A percentile compares a stretch with the other conserved stretches of the same genome.
These are phyloP conservation scores for Thelonectria rubi DNA, from an alignment of 2,329 filamentous ascomycete species.

Conservation along the genomic window DNA sequence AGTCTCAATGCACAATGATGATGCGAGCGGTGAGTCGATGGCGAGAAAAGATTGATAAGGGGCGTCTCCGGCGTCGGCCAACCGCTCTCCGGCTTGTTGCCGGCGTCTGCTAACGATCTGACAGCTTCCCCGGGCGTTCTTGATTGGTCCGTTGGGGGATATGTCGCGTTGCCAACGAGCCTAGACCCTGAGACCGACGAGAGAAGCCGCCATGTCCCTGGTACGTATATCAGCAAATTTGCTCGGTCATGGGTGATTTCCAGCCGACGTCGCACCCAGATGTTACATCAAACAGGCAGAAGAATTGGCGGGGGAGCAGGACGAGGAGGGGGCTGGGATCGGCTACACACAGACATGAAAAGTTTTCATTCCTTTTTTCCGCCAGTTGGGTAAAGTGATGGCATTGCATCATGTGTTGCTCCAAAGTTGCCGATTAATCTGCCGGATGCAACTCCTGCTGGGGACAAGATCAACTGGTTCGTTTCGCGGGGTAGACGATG, in stretches of 20 bases:
- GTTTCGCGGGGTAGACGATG: not conserved
- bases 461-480: not conserved
- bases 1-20: not conserved
- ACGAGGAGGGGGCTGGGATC: not conserved
- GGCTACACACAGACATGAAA: not conserved
- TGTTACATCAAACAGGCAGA: constrained; percentile 14
- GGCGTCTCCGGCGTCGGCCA: not conserved
- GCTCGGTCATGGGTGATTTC: not conserved
- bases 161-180: not conserved
- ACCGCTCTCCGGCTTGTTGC: not conserved
- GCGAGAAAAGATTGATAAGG: not conserved
- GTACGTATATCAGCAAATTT: not conserved
- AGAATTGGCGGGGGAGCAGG: constrained; percentile 7
- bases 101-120: not conserved
- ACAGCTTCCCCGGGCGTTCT: not conserved
- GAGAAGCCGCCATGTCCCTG: not conserved
- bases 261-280: not conserved
- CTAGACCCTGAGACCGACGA: not conserved
- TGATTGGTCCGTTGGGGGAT: not conserved
- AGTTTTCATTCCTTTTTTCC: not conserved
- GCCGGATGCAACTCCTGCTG: not conserved
- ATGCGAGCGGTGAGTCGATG: not conserved
- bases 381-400: constrained; percentile 4
- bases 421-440: not conserved
- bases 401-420: not conserved